Conservation (phyloP, 2,329 filamentous ascomycete genomes). For the Kalmusia sp. region DNA sequence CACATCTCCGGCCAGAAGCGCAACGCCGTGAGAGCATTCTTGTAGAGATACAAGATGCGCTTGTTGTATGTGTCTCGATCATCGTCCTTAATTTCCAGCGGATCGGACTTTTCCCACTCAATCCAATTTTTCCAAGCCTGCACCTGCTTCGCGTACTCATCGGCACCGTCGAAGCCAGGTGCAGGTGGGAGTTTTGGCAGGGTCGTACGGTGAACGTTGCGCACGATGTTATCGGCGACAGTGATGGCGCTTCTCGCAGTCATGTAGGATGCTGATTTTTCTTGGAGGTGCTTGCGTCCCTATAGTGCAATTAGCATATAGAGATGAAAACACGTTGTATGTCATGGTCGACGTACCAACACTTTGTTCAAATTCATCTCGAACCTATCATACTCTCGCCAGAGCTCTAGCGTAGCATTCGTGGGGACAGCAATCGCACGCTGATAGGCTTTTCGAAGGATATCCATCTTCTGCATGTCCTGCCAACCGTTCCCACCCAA, state of each 20-base stretch:
- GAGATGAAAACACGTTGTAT: background rate
- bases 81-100: conserved; percentile 82
- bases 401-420: conserved; percentile 79
- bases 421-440: conserved; percentile 88
- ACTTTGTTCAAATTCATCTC: conserved; percentile 94
- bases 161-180: conserved; percentile 83
- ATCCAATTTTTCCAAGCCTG: conserved; percentile 94
- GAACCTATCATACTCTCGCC: conserved; percentile 98
- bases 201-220: conserved; percentile 76
- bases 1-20: conserved; percentile 96
- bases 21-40: conserved; percentile 89
- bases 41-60: conserved; percentile 88
- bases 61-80: conserved; percentile 77
- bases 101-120: conserved; percentile 92
- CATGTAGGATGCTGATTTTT: conserved; percentile 93
- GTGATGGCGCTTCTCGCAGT: conserved; percentile 90
- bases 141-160: conserved; percentile 84
- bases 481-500: conserved; percentile 91
- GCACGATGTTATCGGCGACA: conserved; percentile 86
- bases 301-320: conserved; percentile 47
- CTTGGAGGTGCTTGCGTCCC: conserved; percentile 94
- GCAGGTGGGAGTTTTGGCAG: conserved; percentile 83
- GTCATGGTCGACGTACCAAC: conserved; percentile 72
- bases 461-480: conserved; percentile 97
- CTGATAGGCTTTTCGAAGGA: conserved; percentile 89